Evolutionary conservation across 306 rosid genomes (phyloP), one percentile per base, ranked within the genome.

Genomic region (Corylus americana): DNA sequence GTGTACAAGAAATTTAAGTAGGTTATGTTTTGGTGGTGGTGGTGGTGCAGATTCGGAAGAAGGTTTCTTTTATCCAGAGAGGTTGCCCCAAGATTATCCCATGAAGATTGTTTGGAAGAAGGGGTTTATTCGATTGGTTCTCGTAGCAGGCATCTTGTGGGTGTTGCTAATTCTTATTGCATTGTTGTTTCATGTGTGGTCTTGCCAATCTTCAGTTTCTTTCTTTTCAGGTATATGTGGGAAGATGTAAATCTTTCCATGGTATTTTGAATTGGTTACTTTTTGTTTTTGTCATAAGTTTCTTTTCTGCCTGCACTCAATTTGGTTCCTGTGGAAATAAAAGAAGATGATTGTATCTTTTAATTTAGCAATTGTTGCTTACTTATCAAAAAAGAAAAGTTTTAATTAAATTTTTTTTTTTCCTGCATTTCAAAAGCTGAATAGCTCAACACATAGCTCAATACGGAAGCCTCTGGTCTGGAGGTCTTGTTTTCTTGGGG

Each of bases 141-240:
- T 95, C 61, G 94, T 95, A 14, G 85, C 83, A 58, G 98, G 98
- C 73, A 93, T 95, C 84, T 87, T 93, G 88, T 95, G 98, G 99
- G 88, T 93, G 94, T 72, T 95, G 31, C 83, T 95, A 50, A 90
- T 92, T 91, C 98, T 95, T 74, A 73, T 85, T 45, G 98, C 98
- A 20, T 84, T 91, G 47, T 79, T 92, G 87, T 88, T 92, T 69
- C 98, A 95, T 81, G 77, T 95, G 29, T 95, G 98, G 98, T 92
- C 98, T 51, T 95, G 98, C 85, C 97, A 89, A 59, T 84, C 98
- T 70, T 87, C 97, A 51, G 76, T 96, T 75, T 83, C 94, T 53
- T 85, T 95, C 79, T 82, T 95, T 76, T 90, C 97, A 78, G 98
- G 99, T 95, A 87, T 37, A 59, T 58, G 48, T 72, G 31, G 48